These are phyloP conservation scores for Arabis alpina DNA, from an alignment of 345 rosid species.

Conservation along the genomic window DNA sequence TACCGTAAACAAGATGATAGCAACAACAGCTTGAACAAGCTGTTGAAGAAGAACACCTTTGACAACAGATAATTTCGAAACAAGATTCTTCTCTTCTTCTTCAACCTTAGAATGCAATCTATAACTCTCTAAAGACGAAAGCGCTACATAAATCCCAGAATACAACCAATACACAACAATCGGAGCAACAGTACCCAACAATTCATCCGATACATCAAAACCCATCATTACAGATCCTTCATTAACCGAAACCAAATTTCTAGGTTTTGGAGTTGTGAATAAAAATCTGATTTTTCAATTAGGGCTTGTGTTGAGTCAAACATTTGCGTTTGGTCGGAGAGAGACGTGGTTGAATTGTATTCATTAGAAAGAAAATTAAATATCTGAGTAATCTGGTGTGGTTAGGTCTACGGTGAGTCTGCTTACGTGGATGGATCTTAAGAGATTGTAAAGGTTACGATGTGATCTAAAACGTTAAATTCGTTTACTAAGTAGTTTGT, in stretches of 20 bases:
- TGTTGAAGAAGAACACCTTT: slow-evolving; percentile 91
- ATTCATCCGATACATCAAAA: slow-evolving; percentile 71
- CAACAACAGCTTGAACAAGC: slow-evolving; percentile 73
- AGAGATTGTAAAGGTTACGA: not conserved
- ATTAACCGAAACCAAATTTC: slow-evolving; percentile 8
- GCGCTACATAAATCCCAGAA: slow-evolving; percentile 65
- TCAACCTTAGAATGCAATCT: slow-evolving; percentile 82
- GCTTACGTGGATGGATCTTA: slow-evolving; percentile 1
- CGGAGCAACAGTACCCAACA: slow-evolving; percentile 77
- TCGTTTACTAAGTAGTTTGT: not conserved
- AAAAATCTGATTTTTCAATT: not conserved
- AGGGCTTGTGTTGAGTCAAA: slow-evolving; percentile 36
- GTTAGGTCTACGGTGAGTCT: not conserved
- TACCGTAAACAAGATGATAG: slow-evolving; percentile 76
- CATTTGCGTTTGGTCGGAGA: not conserved
- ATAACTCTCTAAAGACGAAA: slow-evolving; percentile 62
- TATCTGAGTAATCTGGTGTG: slow-evolving; percentile 12
- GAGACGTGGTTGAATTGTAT: slow-evolving; percentile 37
- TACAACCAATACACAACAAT: slow-evolving; percentile 82
- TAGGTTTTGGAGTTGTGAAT: not conserved
- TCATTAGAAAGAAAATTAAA: slow-evolving; percentile 10
- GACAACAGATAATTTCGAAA: slow-evolving; percentile 66
- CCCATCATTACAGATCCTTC: slow-evolving; percentile 51
- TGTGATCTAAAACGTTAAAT: not conserved
- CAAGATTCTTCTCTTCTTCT: slow-evolving; percentile 82